phyloP scores from a whole-genome alignment of 768 basidiomycete genomes.

The Suillus paluster region DNA sequence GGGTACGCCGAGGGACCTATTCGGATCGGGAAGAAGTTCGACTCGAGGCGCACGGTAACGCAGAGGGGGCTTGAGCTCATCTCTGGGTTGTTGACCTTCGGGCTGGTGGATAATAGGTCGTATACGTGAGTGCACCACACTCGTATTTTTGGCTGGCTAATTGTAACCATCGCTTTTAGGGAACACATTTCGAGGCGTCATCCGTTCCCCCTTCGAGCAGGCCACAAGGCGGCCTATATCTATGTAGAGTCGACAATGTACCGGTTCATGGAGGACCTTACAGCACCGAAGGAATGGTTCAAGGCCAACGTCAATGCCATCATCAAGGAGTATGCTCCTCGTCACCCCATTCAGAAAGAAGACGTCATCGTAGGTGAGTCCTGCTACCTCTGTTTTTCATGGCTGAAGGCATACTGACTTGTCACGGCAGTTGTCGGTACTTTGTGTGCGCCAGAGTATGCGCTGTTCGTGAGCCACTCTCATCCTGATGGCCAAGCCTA shows the following conservation, averaged over 20 bases:
- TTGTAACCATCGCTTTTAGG: slow-evolving; percentile 44
- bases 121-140: slow-evolving; percentile 53
- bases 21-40: slow-evolving; percentile 36
- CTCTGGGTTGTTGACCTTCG: slow-evolving; percentile 54
- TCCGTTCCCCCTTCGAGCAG: slow-evolving; percentile 60
- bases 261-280: slow-evolving; percentile 62
- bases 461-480: slow-evolving; percentile 73
- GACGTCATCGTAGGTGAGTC: slow-evolving; percentile 56
- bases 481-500: slow-evolving; percentile 68
- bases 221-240: slow-evolving; percentile 67
- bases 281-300: slow-evolving; percentile 35
- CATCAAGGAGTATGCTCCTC: slow-evolving; percentile 8
- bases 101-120: slow-evolving; percentile 35
- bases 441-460: slow-evolving; percentile 72
- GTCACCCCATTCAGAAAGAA: slow-evolving; percentile 57
- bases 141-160: slow-evolving; percentile 49
- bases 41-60: slow-evolving; percentile 58
- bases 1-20: slow-evolving; percentile 59
- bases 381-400: background rate
- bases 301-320: slow-evolving; percentile 7
- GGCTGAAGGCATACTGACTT: background rate
- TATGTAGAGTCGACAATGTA: slow-evolving; percentile 71
- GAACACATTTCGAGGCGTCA: slow-evolving; percentile 50
- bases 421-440: slow-evolving; percentile 61
- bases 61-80: slow-evolving; percentile 60